Evolutionary conservation across 2,329 filamentous ascomycete species (phyloP), one percentile per base, ranked within the genome.

Genomic region (Colletotrichum musae): DNA sequence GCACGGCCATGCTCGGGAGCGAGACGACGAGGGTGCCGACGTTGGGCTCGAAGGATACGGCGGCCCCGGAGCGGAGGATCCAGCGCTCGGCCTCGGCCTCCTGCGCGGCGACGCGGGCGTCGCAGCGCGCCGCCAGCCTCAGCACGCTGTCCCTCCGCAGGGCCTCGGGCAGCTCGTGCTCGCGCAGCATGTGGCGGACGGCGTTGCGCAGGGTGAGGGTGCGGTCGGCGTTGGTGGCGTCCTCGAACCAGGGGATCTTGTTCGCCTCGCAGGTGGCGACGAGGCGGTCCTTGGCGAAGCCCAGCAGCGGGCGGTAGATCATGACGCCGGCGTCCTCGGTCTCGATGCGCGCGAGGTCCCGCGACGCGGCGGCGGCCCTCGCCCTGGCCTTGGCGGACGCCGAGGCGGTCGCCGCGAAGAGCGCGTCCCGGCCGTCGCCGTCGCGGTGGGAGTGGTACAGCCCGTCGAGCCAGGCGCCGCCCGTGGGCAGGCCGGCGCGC

Each of bases 191-290:
- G 77, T 92, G 83, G 39, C 95, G 89, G 45, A 98, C 84, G 0
- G 95, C 91, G 75, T 99, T 99, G 45, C 96, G 89, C 52, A 86
- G 81, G 0, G 96, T 97, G 68, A 97, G 81, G 0, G 91, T 94
- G 9, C 85, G 86, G 74, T 98, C 92, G 16, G 84, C 79, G 76
- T 99, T 99, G 2, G 95, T 98, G 50, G 85, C 82, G 77, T 99
- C 96, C 77, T 96, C 93, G 71, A 94, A 93, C 92, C 94, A 98
- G 0, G 83, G 81, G 10, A 97, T 81, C 0, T 84, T 80, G 72
- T 91, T 87, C n/a, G 87, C 83, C 70, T 91, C 79, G 75, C 95
- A 98, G 0, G 93, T 94, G 2, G 89, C 88, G 51, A 92, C 85
- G n/a, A 98, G 84, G 43, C 91, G 84, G 58, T 89, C 85, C 80